Base-by-base conservation (phyloP, 2,329 filamentous ascomycete genomes). In the Colletotrichum tabaci region DNA sequence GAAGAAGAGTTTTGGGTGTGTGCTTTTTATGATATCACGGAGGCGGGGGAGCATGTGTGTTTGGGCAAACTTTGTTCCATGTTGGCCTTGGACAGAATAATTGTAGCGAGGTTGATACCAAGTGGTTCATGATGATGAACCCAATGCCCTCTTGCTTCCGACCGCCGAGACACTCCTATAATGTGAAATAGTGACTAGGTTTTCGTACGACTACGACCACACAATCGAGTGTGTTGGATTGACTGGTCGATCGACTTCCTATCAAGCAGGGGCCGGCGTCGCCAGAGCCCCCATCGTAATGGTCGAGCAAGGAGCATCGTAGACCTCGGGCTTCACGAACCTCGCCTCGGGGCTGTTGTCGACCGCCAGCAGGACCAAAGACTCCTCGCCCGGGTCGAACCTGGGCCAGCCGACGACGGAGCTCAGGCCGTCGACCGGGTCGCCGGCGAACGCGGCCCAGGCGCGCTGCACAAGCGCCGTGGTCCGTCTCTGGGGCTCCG, bases 361-460 rank as follows among this genome's bases (percentile, higher is more conserved):
- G 21, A 66, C 58, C 5, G 77, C 80, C 38, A 81, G 72, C 26
- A 75, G 71, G 18, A 79, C 61, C 55, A 82, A 61, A 7, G 73
- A 77, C 66, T 77, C 67, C 66, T 73, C 61, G 35, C 68, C 47
- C 1, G 72, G 70, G 55, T 79, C 63, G 58, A 79, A 85, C 61
- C 21, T 47, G 4, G 82, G 82, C 82, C 82, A 85, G 0, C 81
- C 81, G 38, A 82, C 64, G 61, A 73, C 67, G n/a, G 65, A 71
- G 4, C 38, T 47, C 50, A 86, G 66, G 0, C 84, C 84, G 2
- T 75, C 56, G 0, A 58, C 42, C 1, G 84, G 84, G 55, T 85
- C 80, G 42, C 78, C 67, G 12, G 79, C 78, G 55, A 87, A 87
- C 0, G 79, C 75, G 16, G 76, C 79, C 84, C 84, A 86, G 0